Evolutionary conservation across 2,329 filamentous ascomycete genomes (phyloP).

Genomic region (Monosporascus sp.): DNA sequence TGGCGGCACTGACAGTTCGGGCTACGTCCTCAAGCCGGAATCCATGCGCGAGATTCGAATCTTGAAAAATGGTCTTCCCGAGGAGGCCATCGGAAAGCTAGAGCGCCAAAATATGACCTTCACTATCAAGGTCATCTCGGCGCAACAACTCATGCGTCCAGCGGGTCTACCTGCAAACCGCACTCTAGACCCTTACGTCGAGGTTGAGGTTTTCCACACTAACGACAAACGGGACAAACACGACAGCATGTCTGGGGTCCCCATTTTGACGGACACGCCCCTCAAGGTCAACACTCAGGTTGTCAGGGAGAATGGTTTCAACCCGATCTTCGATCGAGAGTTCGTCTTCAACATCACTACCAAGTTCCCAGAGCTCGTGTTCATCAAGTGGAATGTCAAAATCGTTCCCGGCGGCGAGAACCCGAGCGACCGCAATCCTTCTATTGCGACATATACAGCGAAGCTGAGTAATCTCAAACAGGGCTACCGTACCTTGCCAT

Average conservation of each 20-base stretch:
- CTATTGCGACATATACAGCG: constrained; percentile 85
- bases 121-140: constrained; percentile 83
- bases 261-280: constrained; percentile 48
- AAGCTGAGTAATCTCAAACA: constrained; percentile 86
- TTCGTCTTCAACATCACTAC: constrained; percentile 81
- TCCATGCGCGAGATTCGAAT: constrained; percentile 71
- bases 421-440: constrained; percentile 55
- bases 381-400: constrained; percentile 89
- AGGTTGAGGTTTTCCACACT: constrained; percentile 90
- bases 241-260: constrained; percentile 58
- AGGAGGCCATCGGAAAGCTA: constrained; percentile 55
- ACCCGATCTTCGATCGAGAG: constrained; percentile 77
- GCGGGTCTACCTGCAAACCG: constrained; percentile 65
- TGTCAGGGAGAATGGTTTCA: constrained; percentile 85
- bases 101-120: constrained; percentile 81
- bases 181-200: constrained; percentile 85
- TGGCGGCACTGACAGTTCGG: constrained; percentile 76
- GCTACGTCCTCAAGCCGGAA: constrained; percentile 89
- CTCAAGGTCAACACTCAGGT: constrained; percentile 76
- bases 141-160: constrained; percentile 87
- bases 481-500: constrained; percentile 86
- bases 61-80: constrained; percentile 49
- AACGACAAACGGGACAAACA: constrained; percentile 90
- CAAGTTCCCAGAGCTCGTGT: constrained; percentile 90
- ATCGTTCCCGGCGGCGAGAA: constrained; percentile 73